These are phyloP conservation scores for Penicillium samsonianum DNA, from an alignment of 495 filamentous ascomycete species.

Conservation along the genomic window DNA sequence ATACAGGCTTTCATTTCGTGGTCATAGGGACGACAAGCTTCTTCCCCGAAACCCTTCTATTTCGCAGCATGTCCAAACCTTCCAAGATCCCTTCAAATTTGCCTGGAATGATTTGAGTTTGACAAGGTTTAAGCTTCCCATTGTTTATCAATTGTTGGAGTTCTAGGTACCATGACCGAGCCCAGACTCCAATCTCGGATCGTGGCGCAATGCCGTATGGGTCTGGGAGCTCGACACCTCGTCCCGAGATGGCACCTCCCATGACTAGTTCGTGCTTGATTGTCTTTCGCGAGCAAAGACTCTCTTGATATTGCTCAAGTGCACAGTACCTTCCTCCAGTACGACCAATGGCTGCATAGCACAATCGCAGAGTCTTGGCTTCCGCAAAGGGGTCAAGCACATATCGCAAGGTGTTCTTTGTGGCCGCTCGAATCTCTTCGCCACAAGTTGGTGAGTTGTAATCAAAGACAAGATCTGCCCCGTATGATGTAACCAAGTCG, in stretches of 20 bases:
- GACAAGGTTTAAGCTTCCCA: constrained; percentile 26
- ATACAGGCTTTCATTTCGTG: not conserved
- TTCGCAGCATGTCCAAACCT: constrained; percentile 29
- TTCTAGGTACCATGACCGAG: constrained; percentile 21
- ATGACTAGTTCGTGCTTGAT: constrained; percentile 35
- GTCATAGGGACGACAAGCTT: constrained; percentile 29
- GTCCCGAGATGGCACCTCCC: constrained; percentile 30
- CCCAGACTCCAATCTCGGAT: constrained; percentile 27
- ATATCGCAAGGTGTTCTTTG: constrained; percentile 37
- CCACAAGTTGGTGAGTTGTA: constrained; percentile 48
- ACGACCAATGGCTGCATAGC: constrained; percentile 42
- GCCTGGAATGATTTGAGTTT: constrained; percentile 23
- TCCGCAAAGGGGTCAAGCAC: constrained; percentile 46
- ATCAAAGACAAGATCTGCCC: constrained; percentile 57
- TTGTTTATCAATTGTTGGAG: constrained; percentile 25
- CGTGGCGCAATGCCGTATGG: constrained; percentile 28
- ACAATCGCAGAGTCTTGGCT: constrained; percentile 35
- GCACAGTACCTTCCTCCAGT: constrained; percentile 46
- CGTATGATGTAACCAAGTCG: constrained; percentile 50
- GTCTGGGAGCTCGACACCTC: constrained; percentile 31
- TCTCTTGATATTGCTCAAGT: constrained; percentile 37
- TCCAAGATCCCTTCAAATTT: constrained; percentile 31
- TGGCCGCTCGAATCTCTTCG: constrained; percentile 42
- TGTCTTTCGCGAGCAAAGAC: constrained; percentile 26
- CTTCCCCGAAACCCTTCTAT: constrained; percentile 30